Base-by-base conservation (phyloP, 164 flowering plant genomes). In the Liquidambar formosana region DNA sequence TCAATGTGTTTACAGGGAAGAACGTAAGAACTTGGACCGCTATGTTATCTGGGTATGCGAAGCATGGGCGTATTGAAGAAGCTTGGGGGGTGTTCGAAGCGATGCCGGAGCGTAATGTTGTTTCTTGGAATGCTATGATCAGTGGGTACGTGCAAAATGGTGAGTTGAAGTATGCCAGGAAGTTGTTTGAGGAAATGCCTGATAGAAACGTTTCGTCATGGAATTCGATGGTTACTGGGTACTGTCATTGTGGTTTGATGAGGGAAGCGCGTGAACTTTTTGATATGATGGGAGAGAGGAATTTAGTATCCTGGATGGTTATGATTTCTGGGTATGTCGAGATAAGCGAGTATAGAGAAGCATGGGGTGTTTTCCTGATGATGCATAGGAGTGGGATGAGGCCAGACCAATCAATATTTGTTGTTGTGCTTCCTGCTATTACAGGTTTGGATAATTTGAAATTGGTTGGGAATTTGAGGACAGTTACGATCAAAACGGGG, bases 81-180 rank as follows among this genome's bases (percentile, higher is more conserved):
- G 84, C 86, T 8, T 61, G 76, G 10, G 10, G 5, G n/a, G 14
- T 83, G 45, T 83, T 83, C 51, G 80, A 70, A 10, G 69, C 48
- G 5, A 83, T 83, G 84, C 77, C 84, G 3, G 75, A 69, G 61
- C 67, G 81, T 11, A 80, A 77, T 68, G 73, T 79, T n/a, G 74
- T 81, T 53, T 79, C 81, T 68, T 83, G 84, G 84, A 81, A 79
- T 26, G 83, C 86, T 26, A 76, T 83, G 81, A 47, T 83, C 12
- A 77, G 71, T 74, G 84, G 82, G 65, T 81, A 74, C 71, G 74
- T 68, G 4, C 75, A 76, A 19, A 77, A 81, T 59, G 80, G 83
- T 4, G 79, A 81, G 22, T 41, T 83, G 25, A 57, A 10, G 18
- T 57, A 63, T n/a, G 83, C 86, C 8, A 61, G 73, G 8, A 45